phyloP scores from a whole-genome alignment of 2,329 filamentous ascomycete genomes.

The Aspergillus sp. region DNA sequence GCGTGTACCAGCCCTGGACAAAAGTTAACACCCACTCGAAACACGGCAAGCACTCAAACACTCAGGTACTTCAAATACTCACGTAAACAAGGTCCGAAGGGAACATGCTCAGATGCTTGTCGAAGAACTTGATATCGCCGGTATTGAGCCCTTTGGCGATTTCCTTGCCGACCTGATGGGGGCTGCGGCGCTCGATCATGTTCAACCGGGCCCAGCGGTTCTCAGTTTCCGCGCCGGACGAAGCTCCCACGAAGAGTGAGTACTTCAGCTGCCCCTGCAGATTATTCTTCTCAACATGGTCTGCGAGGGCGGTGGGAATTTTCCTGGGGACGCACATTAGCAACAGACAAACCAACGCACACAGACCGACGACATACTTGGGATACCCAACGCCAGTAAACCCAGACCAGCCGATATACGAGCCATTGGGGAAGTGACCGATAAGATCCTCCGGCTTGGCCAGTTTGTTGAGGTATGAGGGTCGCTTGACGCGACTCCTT shows the following conservation, averaged over 20 bases:
- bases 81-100: conserved; percentile 75
- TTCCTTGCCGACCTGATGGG: conserved; percentile 83
- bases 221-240: conserved; percentile 79
- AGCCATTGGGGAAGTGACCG: conserved; percentile 68
- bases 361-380: conserved; percentile 48
- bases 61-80: conserved; percentile 12
- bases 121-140: conserved; percentile 82
- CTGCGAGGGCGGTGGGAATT: conserved; percentile 72
- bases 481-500: conserved; percentile 63
- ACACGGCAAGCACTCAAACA: conserved; percentile 2
- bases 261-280: conserved; percentile 79
- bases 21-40: too few species aligned
- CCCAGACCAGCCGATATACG: conserved; percentile 86
- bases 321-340: conserved; percentile 45
- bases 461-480: conserved; percentile 71
- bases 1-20: conserved; percentile 65
- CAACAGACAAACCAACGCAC: neutral
- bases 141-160: conserved; percentile 87
- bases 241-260: conserved; percentile 81
- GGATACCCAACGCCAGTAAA: conserved; percentile 87
- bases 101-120: conserved; percentile 92
- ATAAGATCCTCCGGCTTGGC: conserved; percentile 70
- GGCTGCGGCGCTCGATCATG: conserved; percentile 79
- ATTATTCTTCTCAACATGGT: conserved; percentile 80
- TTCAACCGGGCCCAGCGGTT: conserved; percentile 81